phyloP scores from a whole-genome alignment of 2,329 filamentous ascomycete species.

The Escovopsis sp. region DNA sequence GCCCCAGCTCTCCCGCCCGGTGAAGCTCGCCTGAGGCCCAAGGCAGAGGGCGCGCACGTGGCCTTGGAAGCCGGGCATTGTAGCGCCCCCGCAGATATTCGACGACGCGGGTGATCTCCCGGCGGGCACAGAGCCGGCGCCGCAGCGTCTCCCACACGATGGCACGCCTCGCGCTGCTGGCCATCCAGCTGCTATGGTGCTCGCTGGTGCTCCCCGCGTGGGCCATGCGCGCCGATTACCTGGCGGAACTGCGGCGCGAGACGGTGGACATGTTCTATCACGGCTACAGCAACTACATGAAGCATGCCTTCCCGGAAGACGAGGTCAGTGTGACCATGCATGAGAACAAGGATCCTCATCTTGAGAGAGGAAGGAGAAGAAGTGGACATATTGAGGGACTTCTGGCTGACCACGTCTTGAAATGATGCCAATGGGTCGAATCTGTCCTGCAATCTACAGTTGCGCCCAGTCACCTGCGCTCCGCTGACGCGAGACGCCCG shows the following conservation, averaged over 20 bases:
- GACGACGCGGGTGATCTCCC: too few relatives aligned
- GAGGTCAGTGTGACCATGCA: constrained; percentile 36
- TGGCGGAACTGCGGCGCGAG: constrained; percentile 40
- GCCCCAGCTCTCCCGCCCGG: constrained; percentile 6
- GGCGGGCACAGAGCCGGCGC: too few relatives aligned
- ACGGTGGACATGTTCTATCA: constrained; percentile 84
- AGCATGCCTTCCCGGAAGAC: constrained; percentile 87
- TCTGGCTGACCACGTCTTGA: too few relatives aligned
- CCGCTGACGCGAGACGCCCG: constrained; percentile 71
- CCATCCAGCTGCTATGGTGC: constrained; percentile 13
- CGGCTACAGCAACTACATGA: constrained; percentile 90
- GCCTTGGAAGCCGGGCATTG: too few relatives aligned
- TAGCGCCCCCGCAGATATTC: too few relatives aligned
- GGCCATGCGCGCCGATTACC: constrained; percentile 40
- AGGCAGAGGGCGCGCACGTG: too few relatives aligned
- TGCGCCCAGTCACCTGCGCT: constrained; percentile 71
- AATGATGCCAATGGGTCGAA: too few relatives aligned
- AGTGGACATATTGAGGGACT: too few relatives aligned
- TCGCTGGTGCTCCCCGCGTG: constrained; percentile 26
- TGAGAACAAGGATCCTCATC: background rate
- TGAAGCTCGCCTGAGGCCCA: constrained; percentile 9
- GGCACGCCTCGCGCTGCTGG: constrained; percentile 6
- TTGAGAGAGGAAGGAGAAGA: background rate
- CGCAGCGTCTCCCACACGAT: too few relatives aligned
- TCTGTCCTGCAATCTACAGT: constrained; percentile 23